Evolutionary conservation across 495 filamentous ascomycete genomes (phyloP).

Genomic region (Annulohypoxylon nitens): DNA sequence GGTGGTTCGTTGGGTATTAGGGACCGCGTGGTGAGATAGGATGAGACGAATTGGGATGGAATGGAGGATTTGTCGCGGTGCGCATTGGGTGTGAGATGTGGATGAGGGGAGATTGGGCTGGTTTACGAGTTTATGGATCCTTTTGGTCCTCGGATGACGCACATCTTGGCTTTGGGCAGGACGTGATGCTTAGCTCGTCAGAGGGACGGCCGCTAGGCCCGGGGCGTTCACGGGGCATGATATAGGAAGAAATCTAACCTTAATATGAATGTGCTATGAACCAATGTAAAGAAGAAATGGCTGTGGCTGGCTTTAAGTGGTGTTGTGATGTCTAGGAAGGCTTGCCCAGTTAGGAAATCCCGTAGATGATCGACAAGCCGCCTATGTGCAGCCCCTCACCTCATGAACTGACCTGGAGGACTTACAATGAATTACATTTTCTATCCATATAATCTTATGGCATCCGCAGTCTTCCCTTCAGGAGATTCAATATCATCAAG

Average conservation of each 20-base stretch:
- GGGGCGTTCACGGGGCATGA: slow-evolving; percentile 16
- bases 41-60: neutral
- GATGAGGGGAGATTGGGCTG: neutral
- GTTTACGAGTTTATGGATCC: neutral
- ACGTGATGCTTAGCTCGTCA: neutral
- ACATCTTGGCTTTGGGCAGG: neutral
- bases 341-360: neutral
- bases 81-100: neutral
- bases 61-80: neutral
- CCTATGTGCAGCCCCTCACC: neutral
- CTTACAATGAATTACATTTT: no score
- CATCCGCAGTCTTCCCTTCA: no score
- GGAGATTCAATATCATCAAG: no score
- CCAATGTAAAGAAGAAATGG: neutral
- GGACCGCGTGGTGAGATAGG: neutral
- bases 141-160: neutral
- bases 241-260: neutral
- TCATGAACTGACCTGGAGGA: neutral
- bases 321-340: neutral
- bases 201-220: slow-evolving; percentile 22
- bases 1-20: slow-evolving; percentile 40
- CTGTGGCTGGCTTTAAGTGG: neutral
- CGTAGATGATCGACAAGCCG: neutral
- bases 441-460: no score
- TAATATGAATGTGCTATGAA: neutral